phyloP scores from a whole-genome alignment of 1,139 yeast species.

The Tardiomyces digboiensis region DNA sequence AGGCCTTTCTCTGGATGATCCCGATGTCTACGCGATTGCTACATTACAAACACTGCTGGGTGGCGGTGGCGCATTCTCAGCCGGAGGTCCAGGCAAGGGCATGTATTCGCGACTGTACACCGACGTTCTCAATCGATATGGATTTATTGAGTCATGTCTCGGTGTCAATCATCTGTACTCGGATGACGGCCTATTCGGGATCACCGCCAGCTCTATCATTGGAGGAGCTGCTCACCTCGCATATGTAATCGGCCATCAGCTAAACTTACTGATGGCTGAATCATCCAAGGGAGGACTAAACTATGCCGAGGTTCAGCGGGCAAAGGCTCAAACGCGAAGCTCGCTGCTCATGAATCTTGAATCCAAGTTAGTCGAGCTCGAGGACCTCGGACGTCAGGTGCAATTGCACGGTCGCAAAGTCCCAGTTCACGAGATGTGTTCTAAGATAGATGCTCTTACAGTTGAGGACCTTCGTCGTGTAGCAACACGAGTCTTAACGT shows the following conservation, averaged over 20 bases:
- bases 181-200: slow-evolving; percentile 88
- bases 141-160: slow-evolving; percentile 82
- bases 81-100: slow-evolving; percentile 99
- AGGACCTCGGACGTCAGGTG: slow-evolving; percentile 92
- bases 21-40: slow-evolving; percentile 87
- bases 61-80: slow-evolving; percentile 96
- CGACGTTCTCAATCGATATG: slow-evolving; percentile 82
- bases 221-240: slow-evolving; percentile 79
- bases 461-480: slow-evolving; percentile 61
- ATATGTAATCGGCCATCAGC: slow-evolving; percentile 71
- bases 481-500: slow-evolving; percentile 65
- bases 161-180: slow-evolving; percentile 87
- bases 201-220: slow-evolving; percentile 76
- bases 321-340: slow-evolving; percentile 88
- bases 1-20: slow-evolving; percentile 75
- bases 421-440: slow-evolving; percentile 78
- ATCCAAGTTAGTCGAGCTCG: slow-evolving; percentile 82
- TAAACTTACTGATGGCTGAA: slow-evolving; percentile 51
- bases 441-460: slow-evolving; percentile 57
- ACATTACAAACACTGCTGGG: slow-evolving; percentile 89
- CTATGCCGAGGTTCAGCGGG: slow-evolving; percentile 69
- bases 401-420: slow-evolving; percentile 74
- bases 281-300: slow-evolving; percentile 55
- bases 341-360: slow-evolving; percentile 89
- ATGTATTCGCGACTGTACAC: slow-evolving; percentile 95